Evolutionary conservation across 73 alveolate species (phyloP).

Genomic region (Paramecium sonneborni): DNA sequence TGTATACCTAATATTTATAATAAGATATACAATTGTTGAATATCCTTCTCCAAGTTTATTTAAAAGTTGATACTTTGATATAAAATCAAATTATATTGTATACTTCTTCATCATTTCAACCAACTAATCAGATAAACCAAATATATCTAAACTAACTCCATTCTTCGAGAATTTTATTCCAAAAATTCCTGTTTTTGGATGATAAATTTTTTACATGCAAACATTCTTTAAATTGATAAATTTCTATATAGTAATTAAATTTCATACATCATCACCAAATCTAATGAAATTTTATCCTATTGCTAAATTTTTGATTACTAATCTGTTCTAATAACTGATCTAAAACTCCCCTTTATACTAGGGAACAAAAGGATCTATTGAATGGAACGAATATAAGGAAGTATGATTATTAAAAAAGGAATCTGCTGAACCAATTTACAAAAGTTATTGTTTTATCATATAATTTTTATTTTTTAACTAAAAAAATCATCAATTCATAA

Average conservation of each 20-base stretch:
- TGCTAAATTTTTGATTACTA: neutral
- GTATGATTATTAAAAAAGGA: slow-evolving; percentile 20
- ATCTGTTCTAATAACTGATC: neutral
- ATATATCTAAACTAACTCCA: neutral
- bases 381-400: neutral
- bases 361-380: neutral
- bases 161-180: neutral
- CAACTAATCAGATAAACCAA: neutral
- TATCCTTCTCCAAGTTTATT: neutral
- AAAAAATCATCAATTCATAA: too few relatives aligned
- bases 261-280: slow-evolving; percentile 5
- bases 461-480: neutral
- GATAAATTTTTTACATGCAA: neutral
- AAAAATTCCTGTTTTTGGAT: neutral
- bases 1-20: neutral
- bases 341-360: neutral
- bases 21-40: neutral
- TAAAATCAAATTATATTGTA: neutral
- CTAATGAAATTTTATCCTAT: neutral
- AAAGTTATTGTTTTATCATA: neutral
- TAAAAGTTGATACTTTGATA: neutral
- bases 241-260: neutral
- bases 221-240: neutral
- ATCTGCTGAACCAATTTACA: neutral
- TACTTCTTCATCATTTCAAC: neutral